Percentiles rank a stretch among this genome's conserved stretches.
Evolutionary conservation across 371 early-diverging fungal species (phyloP).

Genomic region (Zopfochytrium polystomum): DNA sequence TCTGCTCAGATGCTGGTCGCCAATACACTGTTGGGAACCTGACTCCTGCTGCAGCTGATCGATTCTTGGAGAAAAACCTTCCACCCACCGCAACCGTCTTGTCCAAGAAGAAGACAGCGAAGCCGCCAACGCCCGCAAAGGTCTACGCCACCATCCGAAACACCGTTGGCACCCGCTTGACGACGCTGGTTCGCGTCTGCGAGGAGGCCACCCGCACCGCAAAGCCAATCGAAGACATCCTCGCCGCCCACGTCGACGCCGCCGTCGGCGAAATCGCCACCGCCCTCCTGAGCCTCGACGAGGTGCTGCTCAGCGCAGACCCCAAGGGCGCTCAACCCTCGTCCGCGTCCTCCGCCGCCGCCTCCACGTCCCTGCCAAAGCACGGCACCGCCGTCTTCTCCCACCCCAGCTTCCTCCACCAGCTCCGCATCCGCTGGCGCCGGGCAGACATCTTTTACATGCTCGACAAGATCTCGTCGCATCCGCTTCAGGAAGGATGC

Average conservation of each 20-base stretch:
- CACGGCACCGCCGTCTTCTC: constrained; percentile 3
- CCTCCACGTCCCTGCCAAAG: constrained; percentile 2
- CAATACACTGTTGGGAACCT: constrained; percentile 17
- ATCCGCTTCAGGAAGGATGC: constrained; percentile 1
- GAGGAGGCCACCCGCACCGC: constrained; percentile 13
- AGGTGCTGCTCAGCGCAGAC: constrained; percentile 2
- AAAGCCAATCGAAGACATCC: neutral
- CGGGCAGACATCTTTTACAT: neutral
- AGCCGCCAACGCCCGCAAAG: neutral
- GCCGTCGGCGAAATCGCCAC: neutral
- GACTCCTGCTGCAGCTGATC: constrained; percentile 7
- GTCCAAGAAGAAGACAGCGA: too few relatives aligned
- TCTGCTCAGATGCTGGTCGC: constrained; percentile 2
- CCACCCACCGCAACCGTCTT: neutral
- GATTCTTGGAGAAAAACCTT: constrained; percentile 15
- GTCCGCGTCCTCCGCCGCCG: neutral
- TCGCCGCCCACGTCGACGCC: neutral
- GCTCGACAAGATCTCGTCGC: neutral
- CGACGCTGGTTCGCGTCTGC: constrained; percentile 11
- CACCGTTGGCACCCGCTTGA: constrained; percentile 14
- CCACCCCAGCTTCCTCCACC: neutral
- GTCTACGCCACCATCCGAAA: constrained; percentile 5
- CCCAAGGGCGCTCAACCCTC: neutral
- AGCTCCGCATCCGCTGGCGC: neutral
- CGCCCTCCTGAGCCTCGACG: neutral